A percentile compares a stretch with the other conserved stretches of the same genome.
Conservation (phyloP, 148 eudicot genomes). For the Persicaria maculosa region DNA sequence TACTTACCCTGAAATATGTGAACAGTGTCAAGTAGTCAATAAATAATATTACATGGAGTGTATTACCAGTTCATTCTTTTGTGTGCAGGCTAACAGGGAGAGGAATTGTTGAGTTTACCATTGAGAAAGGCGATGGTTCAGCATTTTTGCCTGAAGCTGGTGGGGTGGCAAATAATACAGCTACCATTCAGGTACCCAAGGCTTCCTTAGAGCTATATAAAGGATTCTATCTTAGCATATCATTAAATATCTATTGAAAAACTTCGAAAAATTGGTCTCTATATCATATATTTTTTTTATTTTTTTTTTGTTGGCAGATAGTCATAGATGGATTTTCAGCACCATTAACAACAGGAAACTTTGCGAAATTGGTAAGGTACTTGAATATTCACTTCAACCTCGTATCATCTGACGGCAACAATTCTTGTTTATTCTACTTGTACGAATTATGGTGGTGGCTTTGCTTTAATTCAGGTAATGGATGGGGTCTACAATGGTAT, state of each 20-base stretch:
- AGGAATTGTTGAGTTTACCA: conserved; percentile 64
- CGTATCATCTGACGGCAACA: background rate
- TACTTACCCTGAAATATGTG: background rate
- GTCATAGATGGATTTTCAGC: conserved; percentile 92
- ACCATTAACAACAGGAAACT: conserved; percentile 91
- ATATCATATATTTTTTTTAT: background rate
- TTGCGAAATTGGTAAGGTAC: conserved; percentile 98
- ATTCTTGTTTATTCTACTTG: background rate
- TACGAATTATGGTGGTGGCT: background rate
- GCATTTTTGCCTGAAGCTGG: conserved; percentile 74
- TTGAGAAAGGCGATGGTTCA: conserved; percentile 84
- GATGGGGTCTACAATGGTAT: conserved; percentile 85
- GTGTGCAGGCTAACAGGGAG: conserved; percentile 64
- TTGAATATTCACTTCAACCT: conserved; percentile 31
- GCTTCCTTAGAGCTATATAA: background rate
- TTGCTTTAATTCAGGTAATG: conserved; percentile 40
- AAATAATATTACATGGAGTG: background rate
- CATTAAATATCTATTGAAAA: background rate
- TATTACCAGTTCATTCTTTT: background rate
- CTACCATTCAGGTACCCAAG: conserved; percentile 57
- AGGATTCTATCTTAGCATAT: background rate
- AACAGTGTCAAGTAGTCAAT: background rate
- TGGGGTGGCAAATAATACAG: conserved; percentile 59
- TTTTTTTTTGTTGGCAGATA: conserved; percentile 29
- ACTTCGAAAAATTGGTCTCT: background rate